A percentile compares a stretch with the other conserved stretches of the same genome.
phyloP scores from a whole-genome alignment of 2,329 filamentous ascomycete species.

The Colletotrichum gloeosporioides region DNA sequence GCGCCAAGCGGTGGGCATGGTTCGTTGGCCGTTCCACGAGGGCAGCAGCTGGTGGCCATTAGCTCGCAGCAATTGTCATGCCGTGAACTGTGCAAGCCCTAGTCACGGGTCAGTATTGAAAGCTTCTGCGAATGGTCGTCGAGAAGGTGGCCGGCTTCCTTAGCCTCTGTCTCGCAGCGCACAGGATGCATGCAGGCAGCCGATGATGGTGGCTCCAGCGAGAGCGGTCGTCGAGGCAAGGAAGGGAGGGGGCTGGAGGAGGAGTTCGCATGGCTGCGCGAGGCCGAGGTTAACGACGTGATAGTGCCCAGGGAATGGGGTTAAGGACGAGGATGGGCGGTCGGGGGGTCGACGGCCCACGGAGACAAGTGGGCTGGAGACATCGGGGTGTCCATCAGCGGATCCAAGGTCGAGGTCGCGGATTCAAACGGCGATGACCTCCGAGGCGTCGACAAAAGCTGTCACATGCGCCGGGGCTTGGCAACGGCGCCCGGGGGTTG shows the following conservation, averaged over 20 bases:
- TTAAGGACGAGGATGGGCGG: background rate
- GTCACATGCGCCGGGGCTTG: constrained; percentile 6
- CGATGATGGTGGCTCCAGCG: background rate
- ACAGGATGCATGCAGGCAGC: constrained; percentile 2
- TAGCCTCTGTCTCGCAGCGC: background rate
- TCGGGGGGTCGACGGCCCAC: background rate
- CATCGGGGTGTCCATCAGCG: background rate
- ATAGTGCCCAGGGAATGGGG: background rate
- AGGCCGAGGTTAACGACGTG: background rate
- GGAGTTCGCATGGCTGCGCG: background rate
- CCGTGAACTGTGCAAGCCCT: constrained; percentile 8
- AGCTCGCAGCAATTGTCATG: constrained; percentile 17
- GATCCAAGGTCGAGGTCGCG: background rate
- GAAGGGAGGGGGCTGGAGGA: background rate
- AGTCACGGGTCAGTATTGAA: background rate
- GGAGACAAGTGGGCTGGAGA: constrained; percentile 1
- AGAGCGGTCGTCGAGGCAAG: background rate
- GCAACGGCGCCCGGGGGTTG: constrained; percentile 7
- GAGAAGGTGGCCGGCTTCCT: background rate
- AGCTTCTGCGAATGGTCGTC: background rate
- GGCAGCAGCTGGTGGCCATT: background rate
- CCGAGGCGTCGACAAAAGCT: background rate
- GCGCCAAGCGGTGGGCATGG: background rate
- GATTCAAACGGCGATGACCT: background rate
- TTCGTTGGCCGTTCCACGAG: constrained; percentile 3